These are phyloP conservation scores for Aspergillus sparsus DNA, from an alignment of 495 filamentous ascomycete species.

Conservation along the genomic window DNA sequence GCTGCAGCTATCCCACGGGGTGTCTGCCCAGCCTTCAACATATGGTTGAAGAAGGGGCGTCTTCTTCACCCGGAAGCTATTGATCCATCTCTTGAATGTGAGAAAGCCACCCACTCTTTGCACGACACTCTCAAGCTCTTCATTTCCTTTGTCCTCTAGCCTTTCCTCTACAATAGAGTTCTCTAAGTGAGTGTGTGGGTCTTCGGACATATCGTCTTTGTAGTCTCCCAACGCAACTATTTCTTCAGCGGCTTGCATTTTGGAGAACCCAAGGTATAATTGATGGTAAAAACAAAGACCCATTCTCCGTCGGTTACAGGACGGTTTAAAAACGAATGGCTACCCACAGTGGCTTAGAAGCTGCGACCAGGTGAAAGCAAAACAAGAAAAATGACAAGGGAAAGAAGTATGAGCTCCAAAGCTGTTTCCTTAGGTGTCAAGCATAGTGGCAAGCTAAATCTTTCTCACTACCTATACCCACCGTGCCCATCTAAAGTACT, in stretches of 20 bases:
- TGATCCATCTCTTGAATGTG: constrained; percentile 58
- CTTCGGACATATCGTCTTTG: constrained; percentile 16
- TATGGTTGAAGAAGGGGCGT: constrained; percentile 31
- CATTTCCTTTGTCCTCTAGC: background rate
- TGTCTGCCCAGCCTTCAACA: constrained; percentile 49
- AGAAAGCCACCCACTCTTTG: constrained; percentile 20
- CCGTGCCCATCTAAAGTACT: too few species aligned
- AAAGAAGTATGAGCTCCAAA: background rate
- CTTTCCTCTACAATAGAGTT: constrained; percentile 7
- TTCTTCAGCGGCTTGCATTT: background rate
- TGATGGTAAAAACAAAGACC: background rate
- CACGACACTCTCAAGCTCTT: constrained; percentile 7
- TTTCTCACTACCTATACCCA: background rate
- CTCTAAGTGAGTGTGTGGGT: constrained; percentile 3
- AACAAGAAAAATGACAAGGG: background rate
- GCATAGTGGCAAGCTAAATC: background rate
- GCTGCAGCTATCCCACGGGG: constrained; percentile 32
- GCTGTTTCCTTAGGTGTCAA: background rate
- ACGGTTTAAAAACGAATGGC: background rate
- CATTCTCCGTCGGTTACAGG: background rate
- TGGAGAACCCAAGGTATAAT: background rate
- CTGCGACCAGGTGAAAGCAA: constrained; percentile 5
- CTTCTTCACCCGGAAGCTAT: constrained; percentile 51
- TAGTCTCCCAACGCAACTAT: constrained; percentile 18
- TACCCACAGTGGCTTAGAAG: constrained; percentile 5